These are phyloP conservation scores for Hyphochytrium catenoides DNA, from an alignment of 352 stramenopile genomes.

Conservation along the genomic window DNA sequence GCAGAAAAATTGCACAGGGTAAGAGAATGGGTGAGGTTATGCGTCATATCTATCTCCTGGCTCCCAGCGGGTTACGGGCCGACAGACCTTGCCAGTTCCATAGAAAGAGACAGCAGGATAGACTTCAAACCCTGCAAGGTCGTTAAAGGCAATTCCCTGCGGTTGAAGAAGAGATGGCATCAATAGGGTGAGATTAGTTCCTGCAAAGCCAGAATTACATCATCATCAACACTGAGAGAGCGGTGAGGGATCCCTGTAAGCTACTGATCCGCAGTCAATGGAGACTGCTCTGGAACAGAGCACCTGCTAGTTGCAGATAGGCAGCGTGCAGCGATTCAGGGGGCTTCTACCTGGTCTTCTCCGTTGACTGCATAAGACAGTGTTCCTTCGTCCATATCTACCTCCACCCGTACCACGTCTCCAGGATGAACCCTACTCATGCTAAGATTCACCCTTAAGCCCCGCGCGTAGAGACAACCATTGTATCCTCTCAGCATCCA, in stretches of 20 bases:
- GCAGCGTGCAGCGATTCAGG: too few species aligned
- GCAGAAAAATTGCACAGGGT: too few species aligned
- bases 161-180: too few species aligned
- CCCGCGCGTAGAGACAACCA: constrained; percentile 62
- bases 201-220: too few species aligned
- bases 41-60: constrained; percentile 47
- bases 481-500: constrained; percentile 79
- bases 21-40: too few species aligned
- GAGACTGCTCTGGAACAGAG: too few species aligned
- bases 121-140: constrained; percentile 46
- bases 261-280: too few species aligned
- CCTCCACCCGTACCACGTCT: constrained; percentile 55
- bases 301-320: too few species aligned
- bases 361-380: constrained; percentile 68
- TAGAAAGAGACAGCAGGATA: constrained; percentile 65
- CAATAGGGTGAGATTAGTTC: too few species aligned
- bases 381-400: constrained; percentile 62
- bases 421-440: constrained; percentile 67
- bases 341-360: constrained; percentile 32
- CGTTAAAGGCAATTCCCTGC: constrained; percentile 52
- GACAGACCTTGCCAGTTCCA: constrained; percentile 61
- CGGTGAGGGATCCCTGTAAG: too few species aligned
- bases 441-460: constrained; percentile 48
- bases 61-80: constrained; percentile 37
- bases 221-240: too few species aligned